phyloP scores from a whole-genome alignment of 106 monocot genomes.

The Agapanthus africanus region DNA sequence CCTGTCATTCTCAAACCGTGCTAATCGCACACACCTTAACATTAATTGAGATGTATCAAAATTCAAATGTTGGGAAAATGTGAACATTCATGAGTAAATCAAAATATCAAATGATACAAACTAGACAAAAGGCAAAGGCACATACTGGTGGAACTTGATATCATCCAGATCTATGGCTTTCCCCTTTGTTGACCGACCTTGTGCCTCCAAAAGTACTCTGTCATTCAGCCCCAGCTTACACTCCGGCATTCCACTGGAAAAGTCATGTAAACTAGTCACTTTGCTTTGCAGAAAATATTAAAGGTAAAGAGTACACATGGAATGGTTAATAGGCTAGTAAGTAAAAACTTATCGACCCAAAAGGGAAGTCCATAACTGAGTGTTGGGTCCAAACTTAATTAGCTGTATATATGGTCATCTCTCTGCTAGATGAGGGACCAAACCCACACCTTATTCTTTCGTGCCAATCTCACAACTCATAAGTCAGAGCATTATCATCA shows the following conservation, averaged over 20 bases:
- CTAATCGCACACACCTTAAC: constrained; percentile 83
- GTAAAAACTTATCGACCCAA: too few species aligned
- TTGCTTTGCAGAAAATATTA: background rate
- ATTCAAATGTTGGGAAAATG: background rate
- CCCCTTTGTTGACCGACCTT: constrained; percentile 88
- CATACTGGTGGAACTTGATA: constrained; percentile 97
- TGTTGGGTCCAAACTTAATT: too few species aligned
- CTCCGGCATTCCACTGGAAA: constrained; percentile 93
- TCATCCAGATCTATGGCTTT: constrained; percentile 98
- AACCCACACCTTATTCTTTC: too few species aligned
- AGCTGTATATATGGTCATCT: too few species aligned
- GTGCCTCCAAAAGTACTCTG: constrained; percentile 92
- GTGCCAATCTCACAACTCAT: too few species aligned
- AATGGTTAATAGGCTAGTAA: too few species aligned
- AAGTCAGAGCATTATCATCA: too few species aligned
- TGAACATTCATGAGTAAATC: background rate
- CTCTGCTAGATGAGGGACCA: too few species aligned
- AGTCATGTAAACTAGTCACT: background rate
- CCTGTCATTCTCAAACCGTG: constrained; percentile 96
- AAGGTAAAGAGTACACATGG: too few species aligned
- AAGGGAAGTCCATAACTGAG: too few species aligned
- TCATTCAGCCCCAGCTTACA: constrained; percentile 97
- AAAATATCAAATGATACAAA: background rate
- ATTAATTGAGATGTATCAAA: background rate
- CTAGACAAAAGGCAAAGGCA: background rate